Percentiles rank a stretch among this genome's conserved stretches.
These are phyloP conservation scores for Podospora bellae-mahoneyi DNA, from an alignment of 495 filamentous ascomycete genomes.

Conservation along the genomic window DNA sequence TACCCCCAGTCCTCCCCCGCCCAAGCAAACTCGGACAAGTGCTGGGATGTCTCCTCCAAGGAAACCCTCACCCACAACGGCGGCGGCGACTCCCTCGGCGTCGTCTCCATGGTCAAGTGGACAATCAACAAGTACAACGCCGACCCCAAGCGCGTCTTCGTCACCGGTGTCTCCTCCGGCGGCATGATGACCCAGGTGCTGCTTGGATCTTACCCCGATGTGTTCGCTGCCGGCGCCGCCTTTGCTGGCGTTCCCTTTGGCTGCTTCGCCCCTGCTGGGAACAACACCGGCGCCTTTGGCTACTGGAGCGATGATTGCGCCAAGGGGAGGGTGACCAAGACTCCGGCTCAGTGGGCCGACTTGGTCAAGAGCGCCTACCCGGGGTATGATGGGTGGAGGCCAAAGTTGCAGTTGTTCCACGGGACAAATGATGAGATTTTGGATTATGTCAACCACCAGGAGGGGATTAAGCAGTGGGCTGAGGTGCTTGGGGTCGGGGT, in stretches of 20 bases:
- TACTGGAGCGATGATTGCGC: slow-evolving; percentile 50
- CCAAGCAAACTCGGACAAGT: slow-evolving; percentile 44
- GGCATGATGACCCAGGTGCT: slow-evolving; percentile 64
- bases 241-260: slow-evolving; percentile 55
- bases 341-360: slow-evolving; percentile 46
- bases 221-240: slow-evolving; percentile 53
- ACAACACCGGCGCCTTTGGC: slow-evolving; percentile 38
- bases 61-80: slow-evolving; percentile 49
- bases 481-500: slow-evolving; percentile 44
- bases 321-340: slow-evolving; percentile 41
- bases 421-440: slow-evolving; percentile 50
- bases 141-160: slow-evolving; percentile 48
- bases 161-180: slow-evolving; percentile 52
- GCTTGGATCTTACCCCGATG: slow-evolving; percentile 54
- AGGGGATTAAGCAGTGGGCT: slow-evolving; percentile 58
- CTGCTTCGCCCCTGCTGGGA: slow-evolving; percentile 44
- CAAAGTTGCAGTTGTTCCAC: slow-evolving; percentile 56
- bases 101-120: slow-evolving; percentile 58
- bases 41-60: slow-evolving; percentile 53
- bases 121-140: slow-evolving; percentile 45
- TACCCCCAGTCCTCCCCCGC: slow-evolving; percentile 47
- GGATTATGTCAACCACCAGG: slow-evolving; percentile 46
- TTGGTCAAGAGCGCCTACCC: slow-evolving; percentile 52
- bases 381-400: slow-evolving; percentile 48
- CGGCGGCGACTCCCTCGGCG: slow-evolving; percentile 51